Percentiles rank a stretch among this genome's conserved stretches.
phyloP scores from a whole-genome alignment of 148 eudicot species.

The Persicaria tinctoria region DNA sequence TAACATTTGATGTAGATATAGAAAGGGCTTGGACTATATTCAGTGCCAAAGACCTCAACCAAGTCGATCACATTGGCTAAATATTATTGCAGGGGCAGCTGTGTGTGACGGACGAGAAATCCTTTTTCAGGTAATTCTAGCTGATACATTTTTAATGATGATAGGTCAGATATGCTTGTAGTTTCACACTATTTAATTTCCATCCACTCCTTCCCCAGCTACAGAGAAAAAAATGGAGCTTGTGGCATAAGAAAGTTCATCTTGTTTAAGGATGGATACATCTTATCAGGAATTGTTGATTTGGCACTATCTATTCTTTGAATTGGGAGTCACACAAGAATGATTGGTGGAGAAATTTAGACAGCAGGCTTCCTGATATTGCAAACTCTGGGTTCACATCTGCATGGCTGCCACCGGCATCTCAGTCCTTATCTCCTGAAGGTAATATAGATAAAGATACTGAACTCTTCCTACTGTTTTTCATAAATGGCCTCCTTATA shows the following conservation, averaged over 20 bases:
- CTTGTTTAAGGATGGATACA: background rate
- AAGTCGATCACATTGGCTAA: background rate
- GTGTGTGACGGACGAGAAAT: conserved; percentile 68
- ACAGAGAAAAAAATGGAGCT: background rate
- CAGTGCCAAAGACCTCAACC: background rate
- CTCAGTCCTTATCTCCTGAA: conserved; percentile 67
- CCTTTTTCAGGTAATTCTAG: conserved; percentile 56
- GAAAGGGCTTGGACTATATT: no score
- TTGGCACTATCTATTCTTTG: conserved; percentile 25
- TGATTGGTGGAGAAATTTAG: conserved; percentile 84
- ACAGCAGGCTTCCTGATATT: conserved; percentile 60
- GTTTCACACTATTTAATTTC: background rate
- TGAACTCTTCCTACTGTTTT: background rate
- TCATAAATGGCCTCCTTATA: background rate
- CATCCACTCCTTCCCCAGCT: no score
- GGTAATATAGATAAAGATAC: conserved; percentile 25
- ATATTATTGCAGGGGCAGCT: conserved; percentile 35
- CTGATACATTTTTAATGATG: background rate
- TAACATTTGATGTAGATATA: no score
- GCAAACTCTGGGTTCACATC: conserved; percentile 85
- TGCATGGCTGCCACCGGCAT: conserved; percentile 85
- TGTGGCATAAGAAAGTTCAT: background rate
- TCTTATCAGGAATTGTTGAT: background rate
- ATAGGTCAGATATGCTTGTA: background rate
- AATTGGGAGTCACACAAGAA: conserved; percentile 94